These are phyloP conservation scores for Hemerocallis citrina DNA, from an alignment of 106 monocot species.

Conservation along the genomic window DNA sequence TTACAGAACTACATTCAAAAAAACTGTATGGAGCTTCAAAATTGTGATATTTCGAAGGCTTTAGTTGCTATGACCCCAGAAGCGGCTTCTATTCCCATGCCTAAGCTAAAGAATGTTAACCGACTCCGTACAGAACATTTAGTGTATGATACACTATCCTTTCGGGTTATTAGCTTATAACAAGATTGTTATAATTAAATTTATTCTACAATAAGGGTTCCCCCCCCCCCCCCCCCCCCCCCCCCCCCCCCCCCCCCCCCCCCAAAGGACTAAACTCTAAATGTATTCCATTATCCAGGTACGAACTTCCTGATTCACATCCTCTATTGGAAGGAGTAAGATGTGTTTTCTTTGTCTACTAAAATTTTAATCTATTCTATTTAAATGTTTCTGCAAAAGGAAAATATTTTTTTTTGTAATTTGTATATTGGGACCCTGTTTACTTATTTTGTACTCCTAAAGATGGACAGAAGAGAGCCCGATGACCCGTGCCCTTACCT, in stretches of 20 bases:
- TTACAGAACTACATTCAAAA: constrained; percentile 39
- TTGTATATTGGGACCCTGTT: not conserved
- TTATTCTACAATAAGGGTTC: constrained; percentile 11
- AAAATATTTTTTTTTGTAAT: no score
- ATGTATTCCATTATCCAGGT: constrained; percentile 14
- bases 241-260: no score
- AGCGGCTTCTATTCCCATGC: constrained; percentile 31
- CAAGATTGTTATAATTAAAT: not conserved
- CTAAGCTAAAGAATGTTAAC: constrained; percentile 50
- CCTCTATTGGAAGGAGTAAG: constrained; percentile 44
- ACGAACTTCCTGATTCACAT: constrained; percentile 63
- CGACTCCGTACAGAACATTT: constrained; percentile 50
- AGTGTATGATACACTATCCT: constrained; percentile 27
- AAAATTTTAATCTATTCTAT: not conserved
- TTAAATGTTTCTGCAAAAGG: not conserved
- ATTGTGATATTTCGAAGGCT: constrained; percentile 40
- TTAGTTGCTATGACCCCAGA: constrained; percentile 33
- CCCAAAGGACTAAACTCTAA: no score
- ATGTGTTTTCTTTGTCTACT: not conserved
- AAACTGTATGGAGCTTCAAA: constrained; percentile 24
- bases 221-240: no score
- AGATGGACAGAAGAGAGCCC: constrained; percentile 54
- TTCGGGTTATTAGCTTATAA: no score
- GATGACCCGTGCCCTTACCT: constrained; percentile 63
- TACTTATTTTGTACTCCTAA: constrained; percentile 5